A percentile compares a stretch with the other conserved stretches of the same genome.
These are phyloP conservation scores for Arbutus unedo DNA, from an alignment of 148 eudicot genomes.

Conservation along the genomic window DNA sequence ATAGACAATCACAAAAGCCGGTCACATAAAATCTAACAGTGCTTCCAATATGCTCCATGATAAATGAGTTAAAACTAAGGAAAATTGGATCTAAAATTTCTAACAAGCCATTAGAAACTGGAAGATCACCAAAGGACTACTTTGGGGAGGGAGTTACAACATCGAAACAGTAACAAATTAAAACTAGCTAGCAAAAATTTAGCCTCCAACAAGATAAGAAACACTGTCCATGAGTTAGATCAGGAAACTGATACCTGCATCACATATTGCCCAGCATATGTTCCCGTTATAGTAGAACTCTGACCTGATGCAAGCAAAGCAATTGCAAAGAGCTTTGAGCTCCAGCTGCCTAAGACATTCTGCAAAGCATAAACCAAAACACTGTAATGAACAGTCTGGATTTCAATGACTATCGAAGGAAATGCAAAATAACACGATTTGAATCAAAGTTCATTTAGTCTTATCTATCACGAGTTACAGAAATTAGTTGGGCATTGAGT, in stretches of 20 bases:
- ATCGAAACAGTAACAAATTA: not conserved
- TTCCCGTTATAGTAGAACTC: conserved; percentile 99
- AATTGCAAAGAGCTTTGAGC: conserved; percentile 90
- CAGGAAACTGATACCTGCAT: conserved; percentile 74
- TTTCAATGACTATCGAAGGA: not conserved
- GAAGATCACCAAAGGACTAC: not conserved
- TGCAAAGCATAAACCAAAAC: conserved; percentile 21
- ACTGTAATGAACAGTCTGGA: conserved; percentile 6
- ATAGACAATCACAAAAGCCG: not conserved
- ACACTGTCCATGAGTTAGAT: not conserved
- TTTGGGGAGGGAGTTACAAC: not conserved
- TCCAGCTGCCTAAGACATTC: conserved; percentile 98
- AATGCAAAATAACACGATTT: not conserved
- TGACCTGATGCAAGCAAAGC: conserved; percentile 98
- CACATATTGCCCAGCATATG: conserved; percentile 98
- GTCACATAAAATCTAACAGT: not conserved
- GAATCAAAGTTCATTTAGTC: not conserved
- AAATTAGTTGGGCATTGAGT: not conserved
- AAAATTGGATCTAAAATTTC: not conserved
- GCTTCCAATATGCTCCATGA: not conserved
- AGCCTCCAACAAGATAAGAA: not conserved
- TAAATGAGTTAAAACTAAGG: not conserved
- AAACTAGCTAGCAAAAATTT: not conserved
- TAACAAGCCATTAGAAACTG: not conserved
- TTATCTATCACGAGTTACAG: not conserved